Percentiles rank a stretch among this genome's conserved stretches.
phyloP scores from a whole-genome alignment of 2,329 filamentous ascomycete genomes.

The Cordyceps militaris region DNA sequence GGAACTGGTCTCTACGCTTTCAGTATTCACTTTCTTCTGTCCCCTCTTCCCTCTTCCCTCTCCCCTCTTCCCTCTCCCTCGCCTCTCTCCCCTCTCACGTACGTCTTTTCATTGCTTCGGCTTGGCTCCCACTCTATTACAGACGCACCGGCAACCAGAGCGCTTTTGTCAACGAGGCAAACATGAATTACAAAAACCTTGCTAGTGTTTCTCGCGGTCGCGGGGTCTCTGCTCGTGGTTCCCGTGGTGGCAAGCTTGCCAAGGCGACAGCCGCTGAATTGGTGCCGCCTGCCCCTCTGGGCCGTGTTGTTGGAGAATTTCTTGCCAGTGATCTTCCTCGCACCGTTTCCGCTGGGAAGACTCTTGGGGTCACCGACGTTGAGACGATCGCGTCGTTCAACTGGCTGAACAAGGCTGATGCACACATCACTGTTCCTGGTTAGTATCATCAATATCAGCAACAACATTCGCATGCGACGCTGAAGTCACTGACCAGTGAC shows the following conservation, averaged over 20 bases:
- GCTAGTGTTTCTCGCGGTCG: not conserved
- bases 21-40: not conserved
- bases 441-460: constrained; percentile 11
- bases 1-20: not conserved
- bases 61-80: not conserved
- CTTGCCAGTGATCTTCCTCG: not conserved
- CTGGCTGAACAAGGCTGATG: constrained; percentile 24
- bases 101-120: not conserved
- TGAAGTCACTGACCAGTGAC: constrained; percentile 13
- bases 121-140: not conserved
- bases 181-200: not conserved
- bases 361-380: not conserved
- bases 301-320: not conserved
- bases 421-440: constrained; percentile 29
- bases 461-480: constrained; percentile 15
- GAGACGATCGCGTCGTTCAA: constrained; percentile 28
- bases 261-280: not conserved
- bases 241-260: not conserved
- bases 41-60: not conserved
- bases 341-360: not conserved
- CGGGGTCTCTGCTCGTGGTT: not conserved
- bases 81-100: not conserved
- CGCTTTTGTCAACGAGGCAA: not conserved
- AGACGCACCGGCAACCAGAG: not conserved
- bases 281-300: not conserved